Conservation (phyloP, 78 protist species). For the Dictyostelium discoideum region DNA sequence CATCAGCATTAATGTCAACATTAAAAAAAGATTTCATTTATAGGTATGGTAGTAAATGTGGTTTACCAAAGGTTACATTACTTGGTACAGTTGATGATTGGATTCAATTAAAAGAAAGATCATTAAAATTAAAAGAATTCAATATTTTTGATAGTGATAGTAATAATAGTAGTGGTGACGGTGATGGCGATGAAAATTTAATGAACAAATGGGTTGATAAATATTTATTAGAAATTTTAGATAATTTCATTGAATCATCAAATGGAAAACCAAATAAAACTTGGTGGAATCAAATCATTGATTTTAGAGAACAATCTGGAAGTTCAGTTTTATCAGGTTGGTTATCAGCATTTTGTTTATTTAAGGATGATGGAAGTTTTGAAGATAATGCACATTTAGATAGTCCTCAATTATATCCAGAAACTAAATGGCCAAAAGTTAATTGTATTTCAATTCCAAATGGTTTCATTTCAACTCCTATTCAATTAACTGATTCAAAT, state of each 20-base stretch:
- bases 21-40: constrained; percentile 54
- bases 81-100: constrained; percentile 75
- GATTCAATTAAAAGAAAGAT: constrained; percentile 19
- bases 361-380: background rate
- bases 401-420: too few relatives aligned
- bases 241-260: constrained; percentile 29
- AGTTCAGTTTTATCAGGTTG: constrained; percentile 61
- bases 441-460: background rate
- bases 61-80: constrained; percentile 72
- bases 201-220: constrained; percentile 66
- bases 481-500: background rate
- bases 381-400: background rate
- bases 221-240: constrained; percentile 44
- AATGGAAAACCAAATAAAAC: constrained; percentile 15
- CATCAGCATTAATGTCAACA: constrained; percentile 61
- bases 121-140: background rate
- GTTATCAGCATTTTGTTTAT: constrained; percentile 63
- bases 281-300: constrained; percentile 7
- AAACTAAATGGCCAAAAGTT: constrained; percentile 7
- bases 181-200: background rate
- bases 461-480: background rate
- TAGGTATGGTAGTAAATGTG: constrained; percentile 15
- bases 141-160: background rate
- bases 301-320: constrained; percentile 38
- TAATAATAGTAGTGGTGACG: too few relatives aligned